phyloP scores from a whole-genome alignment of 1,284 basidiomycete genomes.

The Ustilago cynodontis region DNA sequence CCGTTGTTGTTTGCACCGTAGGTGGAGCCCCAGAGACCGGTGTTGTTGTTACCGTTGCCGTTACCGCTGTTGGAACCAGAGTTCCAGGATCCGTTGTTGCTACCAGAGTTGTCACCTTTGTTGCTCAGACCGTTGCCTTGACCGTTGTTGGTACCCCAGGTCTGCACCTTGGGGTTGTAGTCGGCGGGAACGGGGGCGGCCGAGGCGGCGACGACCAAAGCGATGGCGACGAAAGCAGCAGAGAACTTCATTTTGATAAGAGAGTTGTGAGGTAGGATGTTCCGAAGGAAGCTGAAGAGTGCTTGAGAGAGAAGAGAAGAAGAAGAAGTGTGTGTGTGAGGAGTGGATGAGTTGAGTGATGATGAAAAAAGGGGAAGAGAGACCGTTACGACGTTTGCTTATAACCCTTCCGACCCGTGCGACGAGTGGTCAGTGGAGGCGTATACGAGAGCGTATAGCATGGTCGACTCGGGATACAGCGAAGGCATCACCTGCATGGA shows the following conservation, averaged over 20 bases:
- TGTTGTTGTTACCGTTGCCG: slow-evolving; percentile 5
- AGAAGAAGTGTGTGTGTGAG: slow-evolving; percentile 1
- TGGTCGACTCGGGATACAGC: not conserved
- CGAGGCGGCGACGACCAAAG: slow-evolving; percentile 11
- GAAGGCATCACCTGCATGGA: too few species aligned
- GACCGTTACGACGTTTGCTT: not conserved
- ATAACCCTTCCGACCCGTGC: not conserved
- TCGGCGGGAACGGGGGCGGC: slow-evolving; percentile 7
- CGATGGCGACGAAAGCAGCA: slow-evolving; percentile 1
- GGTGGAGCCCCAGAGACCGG: not conserved
- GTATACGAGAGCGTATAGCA: not conserved
- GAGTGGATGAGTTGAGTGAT: slow-evolving; percentile 2
- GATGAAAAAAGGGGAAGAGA: slow-evolving; percentile 4
- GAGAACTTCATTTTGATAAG: slow-evolving; percentile 16
- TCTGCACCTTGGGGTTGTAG: too few species aligned
- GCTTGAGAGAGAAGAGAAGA: not conserved
- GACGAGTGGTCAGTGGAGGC: not conserved
- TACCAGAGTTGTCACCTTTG: not conserved
- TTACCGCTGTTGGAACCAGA: not conserved
- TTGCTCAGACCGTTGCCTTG: slow-evolving; percentile 1
- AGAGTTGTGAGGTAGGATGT: not conserved
- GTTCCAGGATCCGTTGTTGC: slow-evolving; percentile 1
- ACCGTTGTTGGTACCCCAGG: slow-evolving; percentile 1
- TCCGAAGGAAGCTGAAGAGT: not conserved
- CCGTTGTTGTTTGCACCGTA: slow-evolving; percentile 6